Evolutionary conservation across 352 stramenopile species (phyloP), one percentile per base, ranked within the genome.

Genomic region (Phytophthora capsici): DNA sequence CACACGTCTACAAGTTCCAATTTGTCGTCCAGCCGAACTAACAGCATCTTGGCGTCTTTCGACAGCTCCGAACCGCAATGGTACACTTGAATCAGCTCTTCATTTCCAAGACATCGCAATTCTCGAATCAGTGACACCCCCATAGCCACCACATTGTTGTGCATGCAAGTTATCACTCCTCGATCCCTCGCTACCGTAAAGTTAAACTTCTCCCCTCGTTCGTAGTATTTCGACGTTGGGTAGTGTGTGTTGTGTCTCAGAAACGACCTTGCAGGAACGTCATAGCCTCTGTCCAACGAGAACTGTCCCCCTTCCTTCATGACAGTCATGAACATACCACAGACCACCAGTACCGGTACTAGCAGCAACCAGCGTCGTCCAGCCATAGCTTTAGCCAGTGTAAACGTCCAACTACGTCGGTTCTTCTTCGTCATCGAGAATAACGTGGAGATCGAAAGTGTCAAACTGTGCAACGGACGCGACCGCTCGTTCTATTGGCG

Each of bases 61-160:
- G 63, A 71, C 7, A 71, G 34, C 44, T 71, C 55, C 3, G 56
- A 12, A 0, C 56, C 41, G 19, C 63, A 66, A 41, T 71, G 63
- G 52, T 71, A 71, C n/a, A 71, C 56, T 56, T 71, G 56, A 12
- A 71, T 40, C 7, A 66, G 48, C 55, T 66, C 62, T 8, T 65
- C 6, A 12, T 70, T 70, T n/a, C 62, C 62, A 13, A 70, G 41
- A 43, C 63, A 71, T n/a, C 63, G 46, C 17, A 71, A 30, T 22
- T 71, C 63, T 36, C 63, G 56, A 13, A 71, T 65, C 6, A 71
- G 34, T 10, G 63, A 71, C 13, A 61, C 46, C 2, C 62, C 55
- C 63, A 70, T 60, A 0, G 56, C 47, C 7, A 66, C 14, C 3
- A 56, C 38, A 6, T 41, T 25, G 22, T 66, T 55, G 47, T 65